Conservation (phyloP, 1,139 yeast genomes). For the Kluyveromyces sp. region DNA sequence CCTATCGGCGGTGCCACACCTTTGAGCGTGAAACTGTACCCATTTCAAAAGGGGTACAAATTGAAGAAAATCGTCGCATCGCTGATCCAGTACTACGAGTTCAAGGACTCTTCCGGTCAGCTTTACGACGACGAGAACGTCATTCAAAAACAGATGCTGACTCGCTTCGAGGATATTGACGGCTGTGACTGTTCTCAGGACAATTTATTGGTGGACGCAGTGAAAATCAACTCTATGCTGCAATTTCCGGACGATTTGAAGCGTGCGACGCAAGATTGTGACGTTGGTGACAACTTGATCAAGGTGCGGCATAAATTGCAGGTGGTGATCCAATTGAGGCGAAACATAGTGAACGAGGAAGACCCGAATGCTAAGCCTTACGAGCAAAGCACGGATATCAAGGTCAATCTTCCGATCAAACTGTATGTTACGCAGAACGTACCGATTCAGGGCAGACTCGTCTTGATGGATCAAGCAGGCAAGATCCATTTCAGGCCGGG, state of each 20-base stretch:
- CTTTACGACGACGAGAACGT: conserved; percentile 37
- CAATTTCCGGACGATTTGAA: conserved; percentile 47
- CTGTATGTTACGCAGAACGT: conserved; percentile 54
- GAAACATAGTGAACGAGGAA: conserved; percentile 5
- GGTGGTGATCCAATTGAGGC: conserved; percentile 20
- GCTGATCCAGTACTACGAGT: conserved; percentile 47
- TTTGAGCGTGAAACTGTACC: conserved; percentile 48
- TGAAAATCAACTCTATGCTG: conserved; percentile 45
- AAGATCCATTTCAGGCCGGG: conserved; percentile 42
- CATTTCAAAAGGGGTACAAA: conserved; percentile 50
- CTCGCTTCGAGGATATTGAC: conserved; percentile 36
- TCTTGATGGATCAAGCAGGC: conserved; percentile 44
- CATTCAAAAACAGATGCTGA: conserved; percentile 37
- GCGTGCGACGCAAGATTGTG: conserved; percentile 53
- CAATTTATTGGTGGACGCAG: conserved; percentile 40
- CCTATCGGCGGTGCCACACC: conserved; percentile 55
- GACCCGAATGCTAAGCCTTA: background rate
- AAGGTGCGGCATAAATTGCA: conserved; percentile 26
- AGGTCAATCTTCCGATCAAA: conserved; percentile 55
- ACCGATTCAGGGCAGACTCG: conserved; percentile 45
- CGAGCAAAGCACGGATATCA: conserved; percentile 22
- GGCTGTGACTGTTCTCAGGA: conserved; percentile 27
- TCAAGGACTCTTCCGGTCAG: conserved; percentile 35
- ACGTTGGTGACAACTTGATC: conserved; percentile 41
- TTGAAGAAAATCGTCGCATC: conserved; percentile 43